Evolutionary conservation across 2,329 filamentous ascomycete genomes (phyloP).

Genomic region (Botrytis deweyae): DNA sequence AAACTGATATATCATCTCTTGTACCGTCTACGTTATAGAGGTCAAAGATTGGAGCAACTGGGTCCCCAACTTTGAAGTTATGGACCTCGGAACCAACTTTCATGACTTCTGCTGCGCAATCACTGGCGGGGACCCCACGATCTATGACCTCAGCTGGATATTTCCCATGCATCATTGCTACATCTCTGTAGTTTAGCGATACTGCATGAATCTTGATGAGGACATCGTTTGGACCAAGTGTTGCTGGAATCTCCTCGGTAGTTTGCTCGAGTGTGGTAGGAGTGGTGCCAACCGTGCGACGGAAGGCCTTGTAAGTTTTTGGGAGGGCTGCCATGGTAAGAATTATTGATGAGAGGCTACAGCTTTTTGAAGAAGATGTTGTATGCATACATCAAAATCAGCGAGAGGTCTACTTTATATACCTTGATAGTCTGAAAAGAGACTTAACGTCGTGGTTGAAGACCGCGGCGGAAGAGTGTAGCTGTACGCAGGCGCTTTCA

Average conservation of each 20-base stretch:
- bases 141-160: neutral
- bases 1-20: accelerated
- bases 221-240: neutral
- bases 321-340: neutral
- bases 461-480: neutral
- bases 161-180: neutral
- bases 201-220: neutral
- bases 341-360: neutral
- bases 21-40: neutral
- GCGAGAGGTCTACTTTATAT: neutral
- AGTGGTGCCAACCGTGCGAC: neutral
- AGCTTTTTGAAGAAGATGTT: neutral
- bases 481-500: no score
- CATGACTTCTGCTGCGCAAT: neutral
- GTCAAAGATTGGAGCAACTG: neutral
- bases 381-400: neutral
- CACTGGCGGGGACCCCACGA: neutral
- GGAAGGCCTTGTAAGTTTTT: neutral
- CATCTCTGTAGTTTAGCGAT: neutral
- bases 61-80: neutral
- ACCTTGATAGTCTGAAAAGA: neutral
- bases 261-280: neutral
- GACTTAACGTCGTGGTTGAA: neutral
- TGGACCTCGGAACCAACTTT: neutral
- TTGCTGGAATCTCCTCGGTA: neutral